These are phyloP conservation scores for Pythium periplocum DNA, from an alignment of 352 stramenopile species.

Conservation along the genomic window DNA sequence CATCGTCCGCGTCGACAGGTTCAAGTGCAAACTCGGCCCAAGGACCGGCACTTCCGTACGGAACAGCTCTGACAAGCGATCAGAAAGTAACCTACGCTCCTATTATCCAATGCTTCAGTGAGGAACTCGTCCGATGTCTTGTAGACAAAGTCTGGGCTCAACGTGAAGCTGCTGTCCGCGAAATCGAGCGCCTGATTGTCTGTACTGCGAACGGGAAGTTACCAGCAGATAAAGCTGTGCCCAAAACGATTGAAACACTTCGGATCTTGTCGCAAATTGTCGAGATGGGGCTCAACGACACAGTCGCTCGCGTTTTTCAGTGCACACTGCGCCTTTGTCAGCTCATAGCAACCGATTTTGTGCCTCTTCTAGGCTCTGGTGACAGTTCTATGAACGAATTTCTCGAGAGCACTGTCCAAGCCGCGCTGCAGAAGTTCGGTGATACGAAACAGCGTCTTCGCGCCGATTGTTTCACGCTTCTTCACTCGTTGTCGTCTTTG, in stretches of 20 bases:
- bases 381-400: constrained; percentile 16
- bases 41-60: constrained; percentile 54
- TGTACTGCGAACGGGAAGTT: constrained; percentile 43
- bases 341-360: constrained; percentile 62
- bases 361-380: constrained; percentile 37
- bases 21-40: constrained; percentile 22
- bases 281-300: constrained; percentile 69
- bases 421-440: constrained; percentile 69
- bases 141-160: constrained; percentile 79
- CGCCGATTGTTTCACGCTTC: constrained; percentile 61
- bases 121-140: constrained; percentile 69
- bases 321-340: constrained; percentile 70
- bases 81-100: constrained; percentile 43
- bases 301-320: constrained; percentile 72
- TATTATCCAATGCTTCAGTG: constrained; percentile 58
- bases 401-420: constrained; percentile 44
- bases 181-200: constrained; percentile 64
- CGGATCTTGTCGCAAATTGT: constrained; percentile 51
- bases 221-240: constrained; percentile 32
- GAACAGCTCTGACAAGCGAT: constrained; percentile 53
- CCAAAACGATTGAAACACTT: constrained; percentile 55
- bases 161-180: constrained; percentile 62
- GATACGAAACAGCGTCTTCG: constrained; percentile 75
- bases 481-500: constrained; percentile 56
- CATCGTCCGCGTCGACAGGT: constrained; percentile 8